Percentiles rank a stretch among this genome's conserved stretches.
These are phyloP conservation scores for Plasmodium malariae DNA, from an alignment of 169 alveolate genomes.

Conservation along the genomic window DNA sequence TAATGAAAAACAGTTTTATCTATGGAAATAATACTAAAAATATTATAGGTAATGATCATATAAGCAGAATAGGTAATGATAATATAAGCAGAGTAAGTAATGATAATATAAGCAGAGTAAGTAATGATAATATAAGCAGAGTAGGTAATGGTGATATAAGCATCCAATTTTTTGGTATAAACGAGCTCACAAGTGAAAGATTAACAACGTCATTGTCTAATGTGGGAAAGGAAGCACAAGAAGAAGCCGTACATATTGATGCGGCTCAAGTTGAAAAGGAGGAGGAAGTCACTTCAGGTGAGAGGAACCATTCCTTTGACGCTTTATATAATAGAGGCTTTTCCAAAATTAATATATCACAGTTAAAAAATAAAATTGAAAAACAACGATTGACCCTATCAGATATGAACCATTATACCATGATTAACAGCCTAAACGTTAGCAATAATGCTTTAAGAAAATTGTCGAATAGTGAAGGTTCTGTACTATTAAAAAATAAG, in stretches of 20 bases:
- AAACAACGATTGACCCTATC: slow-evolving; percentile 22
- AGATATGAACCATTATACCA: slow-evolving; percentile 9
- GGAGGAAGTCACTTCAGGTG: background rate
- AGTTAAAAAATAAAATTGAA: slow-evolving; percentile 28
- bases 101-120: background rate
- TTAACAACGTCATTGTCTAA: no score
- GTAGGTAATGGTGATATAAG: no score
- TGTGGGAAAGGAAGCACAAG: no score
- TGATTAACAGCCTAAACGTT: background rate
- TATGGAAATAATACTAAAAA: background rate
- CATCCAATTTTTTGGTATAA: no score
- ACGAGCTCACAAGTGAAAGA: no score
- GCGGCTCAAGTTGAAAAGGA: background rate
- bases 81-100: no score
- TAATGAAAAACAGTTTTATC: no score
- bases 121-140: background rate
- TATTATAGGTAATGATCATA: background rate
- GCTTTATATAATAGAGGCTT: no score
- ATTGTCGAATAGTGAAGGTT: slow-evolving; percentile 21
- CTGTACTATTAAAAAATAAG: slow-evolving; percentile 2
- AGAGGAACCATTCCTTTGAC: no score
- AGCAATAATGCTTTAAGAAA: slow-evolving; percentile 5
- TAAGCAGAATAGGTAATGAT: no score
- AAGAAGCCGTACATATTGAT: background rate
- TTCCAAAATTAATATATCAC: slow-evolving; percentile 13